Base-by-base conservation (phyloP, 306 rosid species). In the Nissolia schottii region DNA sequence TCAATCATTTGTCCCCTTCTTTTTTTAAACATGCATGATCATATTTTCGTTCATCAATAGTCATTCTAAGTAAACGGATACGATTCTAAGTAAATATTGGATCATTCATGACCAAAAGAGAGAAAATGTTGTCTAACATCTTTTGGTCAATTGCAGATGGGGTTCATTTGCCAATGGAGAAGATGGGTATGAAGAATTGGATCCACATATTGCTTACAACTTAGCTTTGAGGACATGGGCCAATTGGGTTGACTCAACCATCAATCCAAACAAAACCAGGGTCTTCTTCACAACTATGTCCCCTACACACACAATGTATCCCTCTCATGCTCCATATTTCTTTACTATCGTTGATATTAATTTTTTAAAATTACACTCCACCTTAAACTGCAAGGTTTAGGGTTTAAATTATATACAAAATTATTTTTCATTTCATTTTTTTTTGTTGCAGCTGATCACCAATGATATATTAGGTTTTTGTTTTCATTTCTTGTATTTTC, bases 221-320 rank as follows among this genome's bases (percentile, higher is more conserved):
- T 73, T 89, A 19, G 91, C 81, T 9, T 54, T 91, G 70, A 89
- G 84, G 76, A 91, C 97, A 11, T 91, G 97, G 96, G 97, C 97
- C 14, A 91, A 91, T 29, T 91, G 97, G 97, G 87, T 89, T 3
- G 97, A 91, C 77, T 74, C 91, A n/a, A 89, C 72, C 7, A 14
- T 91, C 12, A 68, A 91, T 73, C 91, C 97, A 6, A 91, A 87
- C 65, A 81, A 69, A 28, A 91, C 97, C 7, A 54, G 86, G 7
- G 89, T 89, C 59, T 91, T 91, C 83, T 91, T 91, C 78, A 89
- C 93, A 19, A 84, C 97, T 0, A 89, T 91, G 90, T 91, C 97
- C 31, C 97, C 96, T 12, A 83, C 89, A 8, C 97, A 91, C 64
- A 82, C 88, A 5, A 91, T 89, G 97, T 85, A 8, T 85, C 57